Base-by-base conservation (phyloP, 2,329 filamentous ascomycete genomes). In the Ceratocystis ficicola region DNA sequence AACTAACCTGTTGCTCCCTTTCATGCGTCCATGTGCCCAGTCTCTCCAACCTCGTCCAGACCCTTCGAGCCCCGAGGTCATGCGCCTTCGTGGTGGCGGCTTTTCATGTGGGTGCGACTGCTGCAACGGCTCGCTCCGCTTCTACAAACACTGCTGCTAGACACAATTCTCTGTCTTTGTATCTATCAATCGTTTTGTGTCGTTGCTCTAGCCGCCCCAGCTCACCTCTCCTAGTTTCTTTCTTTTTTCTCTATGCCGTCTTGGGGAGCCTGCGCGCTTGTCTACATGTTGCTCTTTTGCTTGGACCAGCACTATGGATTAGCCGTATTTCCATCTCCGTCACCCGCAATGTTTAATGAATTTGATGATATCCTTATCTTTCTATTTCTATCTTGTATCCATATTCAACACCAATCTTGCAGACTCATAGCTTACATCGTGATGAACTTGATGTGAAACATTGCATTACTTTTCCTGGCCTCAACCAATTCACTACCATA, bases 141-240 rank as follows among this genome's bases (percentile, higher is more conserved):
- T 73, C 68, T 62, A 74, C 69, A 73, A 72, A 69, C 65, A 68
- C 62, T 74, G 71, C 68, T 74, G 72, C 68, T 73, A 68, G 25
- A 32, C 41, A 20, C 59, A 8, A n/a, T n/a, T 61, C 55, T 36
- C 22, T 7, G 6, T 25, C 12, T 15, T 25, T 32, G 7, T 12
- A 48, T 60, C 60, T 22, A 3, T 22, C 48, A 20, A 8, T 22
- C 8, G 22, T 6, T 25, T 8, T 17, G 36, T 48, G 46, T 20
- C 46, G 6, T 4, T 22, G 17, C n/a, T 48, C 17, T 7, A 6
- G 46, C 20, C 6, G 17, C 5, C 8, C 25, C 22, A 10, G n/a
- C 1, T 5, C n/a, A 10, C 48, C 12, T 25, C 22, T 12, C 30
- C 22, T 32, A 15, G 22, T 30, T 59, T 17, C 28, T 36, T 17